phyloP scores from a whole-genome alignment of 305 asterid genomes.

The Andrographis paniculata region DNA sequence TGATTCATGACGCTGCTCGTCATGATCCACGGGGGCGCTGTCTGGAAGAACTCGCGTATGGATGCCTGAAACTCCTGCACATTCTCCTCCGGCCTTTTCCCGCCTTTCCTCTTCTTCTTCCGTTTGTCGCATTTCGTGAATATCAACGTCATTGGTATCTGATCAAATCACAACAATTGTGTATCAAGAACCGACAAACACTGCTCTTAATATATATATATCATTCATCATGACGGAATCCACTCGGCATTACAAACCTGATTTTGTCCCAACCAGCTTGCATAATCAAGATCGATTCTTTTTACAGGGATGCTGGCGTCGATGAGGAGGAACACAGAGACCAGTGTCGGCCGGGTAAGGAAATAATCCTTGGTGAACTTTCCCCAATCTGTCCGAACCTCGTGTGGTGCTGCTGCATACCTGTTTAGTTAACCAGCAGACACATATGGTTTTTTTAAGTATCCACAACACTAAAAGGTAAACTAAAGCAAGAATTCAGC shows the following conservation, averaged over 20 bases:
- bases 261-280: constrained; percentile 92
- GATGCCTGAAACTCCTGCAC: constrained; percentile 59
- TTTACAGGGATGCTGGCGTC: constrained; percentile 95
- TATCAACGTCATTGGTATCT: constrained; percentile 92
- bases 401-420: constrained; percentile 93
- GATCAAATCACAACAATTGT: constrained; percentile 10
- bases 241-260: constrained; percentile 34
- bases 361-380: constrained; percentile 93
- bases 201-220: background rate
- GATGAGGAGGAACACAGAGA: constrained; percentile 88
- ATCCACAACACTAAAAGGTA: too few species aligned
- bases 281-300: constrained; percentile 81
- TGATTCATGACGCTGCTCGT: constrained; percentile 92
- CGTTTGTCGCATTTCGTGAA: constrained; percentile 96
- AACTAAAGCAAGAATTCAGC: too few species aligned
- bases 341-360: constrained; percentile 76
- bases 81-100: constrained; percentile 82
- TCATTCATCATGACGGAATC: background rate
- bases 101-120: constrained; percentile 89
- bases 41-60: constrained; percentile 57
- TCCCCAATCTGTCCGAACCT: constrained; percentile 80
- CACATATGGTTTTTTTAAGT: too few species aligned
- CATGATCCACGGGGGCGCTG: constrained; percentile 95
- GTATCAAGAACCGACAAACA: background rate
- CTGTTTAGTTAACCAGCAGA: constrained; percentile 27